phyloP scores from a whole-genome alignment of 2,329 filamentous ascomycete genomes.

The Verticillium nonalfalfae region DNA sequence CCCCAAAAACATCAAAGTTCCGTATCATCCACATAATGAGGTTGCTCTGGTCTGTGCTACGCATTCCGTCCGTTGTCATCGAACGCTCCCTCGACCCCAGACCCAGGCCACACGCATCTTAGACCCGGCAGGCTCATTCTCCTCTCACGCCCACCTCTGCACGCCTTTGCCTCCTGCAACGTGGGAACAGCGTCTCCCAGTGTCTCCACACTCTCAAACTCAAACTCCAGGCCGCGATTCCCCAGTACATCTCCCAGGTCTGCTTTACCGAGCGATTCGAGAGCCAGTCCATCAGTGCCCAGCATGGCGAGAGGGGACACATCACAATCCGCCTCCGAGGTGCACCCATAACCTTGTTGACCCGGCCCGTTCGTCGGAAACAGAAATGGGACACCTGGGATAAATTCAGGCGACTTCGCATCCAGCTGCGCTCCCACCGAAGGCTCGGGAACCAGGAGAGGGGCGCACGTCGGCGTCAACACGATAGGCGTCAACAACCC shows the following conservation, averaged over 20 bases:
- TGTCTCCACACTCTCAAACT: conserved; percentile 1
- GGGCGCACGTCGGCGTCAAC: not conserved
- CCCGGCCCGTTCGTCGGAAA: not conserved
- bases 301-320: not conserved
- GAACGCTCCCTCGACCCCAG: not conserved
- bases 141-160: conserved; percentile 11
- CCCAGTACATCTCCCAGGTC: not conserved
- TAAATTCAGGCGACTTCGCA: conserved; percentile 22
- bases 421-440: conserved; percentile 17
- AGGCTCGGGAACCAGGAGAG: not conserved
- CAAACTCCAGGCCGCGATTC: conserved; percentile 6
- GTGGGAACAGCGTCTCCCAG: conserved; percentile 3
- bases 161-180: not conserved
- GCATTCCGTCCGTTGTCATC: not conserved
- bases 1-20: too few species aligned
- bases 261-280: too few species aligned
- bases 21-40: not conserved
- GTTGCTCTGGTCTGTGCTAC: not conserved
- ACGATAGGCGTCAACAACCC: not conserved
- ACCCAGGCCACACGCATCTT: conserved; percentile 18
- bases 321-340: too few species aligned
- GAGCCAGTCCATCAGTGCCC: too few species aligned
- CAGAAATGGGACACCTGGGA: conserved; percentile 15
- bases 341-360: not conserved
- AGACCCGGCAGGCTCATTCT: conserved; percentile 25